Conservation (phyloP, 2,329 filamentous ascomycete species). For the Xylaria sp. region DNA sequence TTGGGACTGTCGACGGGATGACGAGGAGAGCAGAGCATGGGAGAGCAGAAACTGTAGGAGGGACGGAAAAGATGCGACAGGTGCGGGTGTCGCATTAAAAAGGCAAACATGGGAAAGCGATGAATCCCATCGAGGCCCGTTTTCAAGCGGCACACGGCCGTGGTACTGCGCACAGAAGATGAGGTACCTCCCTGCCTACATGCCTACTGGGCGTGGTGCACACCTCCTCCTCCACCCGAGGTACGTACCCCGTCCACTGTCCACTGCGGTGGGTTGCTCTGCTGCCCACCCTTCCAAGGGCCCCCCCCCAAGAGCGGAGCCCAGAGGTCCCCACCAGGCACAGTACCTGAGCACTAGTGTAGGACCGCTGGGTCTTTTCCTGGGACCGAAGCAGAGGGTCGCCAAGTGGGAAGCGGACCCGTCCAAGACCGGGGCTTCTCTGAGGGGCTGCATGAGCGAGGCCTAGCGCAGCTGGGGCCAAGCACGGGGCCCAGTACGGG, state of each 20-base stretch:
- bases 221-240: background rate
- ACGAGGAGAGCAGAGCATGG: slow-evolving; percentile 12
- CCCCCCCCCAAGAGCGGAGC: slow-evolving; percentile 8
- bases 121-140: slow-evolving; percentile 47
- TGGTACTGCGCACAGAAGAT: slow-evolving; percentile 22
- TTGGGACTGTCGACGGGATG: slow-evolving; percentile 27
- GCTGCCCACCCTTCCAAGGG: slow-evolving; percentile 13
- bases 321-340: slow-evolving; percentile 23
- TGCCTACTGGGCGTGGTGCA: slow-evolving; percentile 9
- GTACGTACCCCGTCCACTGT: slow-evolving; percentile 11
- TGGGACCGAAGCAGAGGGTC: slow-evolving; percentile 33
- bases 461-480: background rate
- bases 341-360: slow-evolving; percentile 30
- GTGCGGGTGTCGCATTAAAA: slow-evolving; percentile 45
- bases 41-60: slow-evolving; percentile 33
- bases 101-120: slow-evolving; percentile 49
- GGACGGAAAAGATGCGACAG: slow-evolving; percentile 34
- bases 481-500: background rate
- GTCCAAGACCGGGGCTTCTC: slow-evolving; percentile 14
- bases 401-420: slow-evolving; percentile 27
- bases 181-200: too few species aligned
- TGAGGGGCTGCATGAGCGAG: slow-evolving; percentile 18
- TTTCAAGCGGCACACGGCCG: slow-evolving; percentile 37
- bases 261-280: slow-evolving; percentile 6
- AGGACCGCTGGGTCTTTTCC: slow-evolving; percentile 22